Conservation (phyloP, 2,329 filamentous ascomycete species). For the Botrytis byssoidea region DNA sequence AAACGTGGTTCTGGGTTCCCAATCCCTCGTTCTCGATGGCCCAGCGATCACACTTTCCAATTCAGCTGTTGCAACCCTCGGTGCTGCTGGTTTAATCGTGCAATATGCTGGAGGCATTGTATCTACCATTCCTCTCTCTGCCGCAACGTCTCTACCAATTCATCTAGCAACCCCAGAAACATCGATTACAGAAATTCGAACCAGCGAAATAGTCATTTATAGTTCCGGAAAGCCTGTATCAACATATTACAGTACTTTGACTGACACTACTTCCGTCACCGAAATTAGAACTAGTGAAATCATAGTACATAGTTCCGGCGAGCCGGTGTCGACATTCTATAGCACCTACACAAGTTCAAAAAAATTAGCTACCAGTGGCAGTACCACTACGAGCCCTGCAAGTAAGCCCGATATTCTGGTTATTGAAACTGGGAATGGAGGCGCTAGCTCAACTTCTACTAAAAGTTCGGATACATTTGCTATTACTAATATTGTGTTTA, state of each 20-base stretch:
- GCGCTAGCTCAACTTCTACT: background rate
- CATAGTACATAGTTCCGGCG: background rate
- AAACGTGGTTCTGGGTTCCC: constrained; percentile 13
- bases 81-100: constrained; percentile 22
- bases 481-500: background rate
- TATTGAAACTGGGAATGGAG: background rate
- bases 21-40: constrained; percentile 21
- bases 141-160: background rate
- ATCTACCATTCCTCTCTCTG: constrained; percentile 19
- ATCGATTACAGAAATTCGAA: background rate
- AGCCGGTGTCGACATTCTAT: background rate
- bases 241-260: background rate
- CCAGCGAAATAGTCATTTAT: background rate
- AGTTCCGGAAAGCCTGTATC: background rate
- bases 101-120: constrained; percentile 22
- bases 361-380: background rate
- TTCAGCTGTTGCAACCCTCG: constrained; percentile 22
- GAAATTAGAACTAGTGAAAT: constrained; percentile 7
- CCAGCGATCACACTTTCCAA: constrained; percentile 11
- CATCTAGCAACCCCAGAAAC: background rate
- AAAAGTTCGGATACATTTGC: background rate
- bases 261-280: background rate
- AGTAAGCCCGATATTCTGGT: background rate
- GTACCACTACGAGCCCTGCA: no score
- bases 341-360: background rate